Conservation (phyloP, 495 filamentous ascomycete species). For the Xylaria castorea region DNA sequence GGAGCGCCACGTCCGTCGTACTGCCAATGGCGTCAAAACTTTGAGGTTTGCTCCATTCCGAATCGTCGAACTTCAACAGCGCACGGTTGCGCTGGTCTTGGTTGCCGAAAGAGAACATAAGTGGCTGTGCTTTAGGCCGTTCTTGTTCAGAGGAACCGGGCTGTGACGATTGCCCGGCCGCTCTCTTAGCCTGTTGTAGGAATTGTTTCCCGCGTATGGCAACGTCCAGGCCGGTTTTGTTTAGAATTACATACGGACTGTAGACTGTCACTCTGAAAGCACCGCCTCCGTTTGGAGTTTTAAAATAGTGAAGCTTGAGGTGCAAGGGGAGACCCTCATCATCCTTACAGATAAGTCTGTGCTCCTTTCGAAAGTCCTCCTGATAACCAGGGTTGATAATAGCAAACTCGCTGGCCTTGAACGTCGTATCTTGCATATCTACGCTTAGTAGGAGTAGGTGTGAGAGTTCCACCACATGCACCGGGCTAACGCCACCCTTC, state of each 20-base stretch:
- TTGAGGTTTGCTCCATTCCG: slow-evolving; percentile 94
- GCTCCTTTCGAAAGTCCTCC: slow-evolving; percentile 88
- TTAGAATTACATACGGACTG: slow-evolving; percentile 91
- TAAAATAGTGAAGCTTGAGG: slow-evolving; percentile 90
- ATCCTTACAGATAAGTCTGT: slow-evolving; percentile 81
- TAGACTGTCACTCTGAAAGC: slow-evolving; percentile 95
- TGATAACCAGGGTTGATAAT: slow-evolving; percentile 90
- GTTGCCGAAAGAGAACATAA: slow-evolving; percentile 92
- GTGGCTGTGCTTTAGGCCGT: slow-evolving; percentile 75
- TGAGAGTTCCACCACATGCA: slow-evolving; percentile 94
- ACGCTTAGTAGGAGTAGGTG: slow-evolving; percentile 91
- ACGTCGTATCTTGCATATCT: slow-evolving; percentile 94
- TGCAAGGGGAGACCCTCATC: slow-evolving; percentile 76
- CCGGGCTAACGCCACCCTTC: slow-evolving; percentile 94
- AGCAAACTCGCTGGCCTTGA: slow-evolving; percentile 92
- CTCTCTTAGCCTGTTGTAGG: slow-evolving; percentile 78
- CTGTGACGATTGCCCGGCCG: slow-evolving; percentile 73
- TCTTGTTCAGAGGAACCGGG: slow-evolving; percentile 45
- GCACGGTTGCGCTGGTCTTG: slow-evolving; percentile 91
- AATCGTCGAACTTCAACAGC: slow-evolving; percentile 83
- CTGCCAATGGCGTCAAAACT: slow-evolving; percentile 99
- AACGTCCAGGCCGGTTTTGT: slow-evolving; percentile 91
- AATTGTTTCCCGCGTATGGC: slow-evolving; percentile 89
- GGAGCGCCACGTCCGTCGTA: slow-evolving; percentile 81
- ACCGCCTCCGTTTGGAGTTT: slow-evolving; percentile 89